Percentiles rank a stretch among this genome's conserved stretches.
These are phyloP conservation scores for Neurospora sp. DNA, from an alignment of 495 filamentous ascomycete species.

Conservation along the genomic window DNA sequence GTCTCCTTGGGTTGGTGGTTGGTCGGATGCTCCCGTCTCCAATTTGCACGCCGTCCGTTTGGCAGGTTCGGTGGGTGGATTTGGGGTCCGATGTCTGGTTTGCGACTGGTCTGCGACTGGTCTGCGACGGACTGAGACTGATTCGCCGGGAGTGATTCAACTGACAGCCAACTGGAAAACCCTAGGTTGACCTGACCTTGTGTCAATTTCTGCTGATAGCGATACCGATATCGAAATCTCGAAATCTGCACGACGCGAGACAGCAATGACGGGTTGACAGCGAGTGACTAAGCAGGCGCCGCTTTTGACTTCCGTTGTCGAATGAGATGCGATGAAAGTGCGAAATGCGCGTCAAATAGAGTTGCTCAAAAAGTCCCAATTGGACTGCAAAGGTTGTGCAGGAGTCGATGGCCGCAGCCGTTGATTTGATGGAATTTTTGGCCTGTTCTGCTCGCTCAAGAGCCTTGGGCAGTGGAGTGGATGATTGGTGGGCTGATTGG, in stretches of 20 bases:
- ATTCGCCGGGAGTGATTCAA: neutral
- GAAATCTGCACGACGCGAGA: neutral
- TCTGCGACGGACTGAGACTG: neutral
- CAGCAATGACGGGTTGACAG: neutral
- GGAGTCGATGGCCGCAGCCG: slow-evolving; percentile 12
- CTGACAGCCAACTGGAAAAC: neutral
- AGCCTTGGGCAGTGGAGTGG: slow-evolving; percentile 20
- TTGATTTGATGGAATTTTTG: slow-evolving; percentile 28
- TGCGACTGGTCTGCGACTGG: neutral
- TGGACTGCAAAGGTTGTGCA: slow-evolving; percentile 20
- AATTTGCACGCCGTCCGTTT: neutral
- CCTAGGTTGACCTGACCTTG: neutral
- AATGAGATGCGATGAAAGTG: neutral
- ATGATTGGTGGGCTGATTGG: slow-evolving; percentile 30
- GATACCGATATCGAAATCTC: neutral
- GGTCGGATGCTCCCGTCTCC: neutral
- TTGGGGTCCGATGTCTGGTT: neutral
- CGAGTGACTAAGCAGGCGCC: slow-evolving; percentile 4
- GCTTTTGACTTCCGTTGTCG: neutral
- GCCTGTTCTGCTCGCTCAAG: slow-evolving; percentile 15
- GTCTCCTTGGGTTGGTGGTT: neutral
- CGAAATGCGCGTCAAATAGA: neutral
- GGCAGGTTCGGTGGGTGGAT: neutral
- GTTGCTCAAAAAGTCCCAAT: slow-evolving; percentile 13
- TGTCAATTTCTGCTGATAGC: too few relatives aligned